A percentile compares a stretch with the other conserved stretches of the same genome.
These are phyloP conservation scores for Ustilago bromivora DNA, from an alignment of 1,284 basidiomycete species.

Conservation along the genomic window DNA sequence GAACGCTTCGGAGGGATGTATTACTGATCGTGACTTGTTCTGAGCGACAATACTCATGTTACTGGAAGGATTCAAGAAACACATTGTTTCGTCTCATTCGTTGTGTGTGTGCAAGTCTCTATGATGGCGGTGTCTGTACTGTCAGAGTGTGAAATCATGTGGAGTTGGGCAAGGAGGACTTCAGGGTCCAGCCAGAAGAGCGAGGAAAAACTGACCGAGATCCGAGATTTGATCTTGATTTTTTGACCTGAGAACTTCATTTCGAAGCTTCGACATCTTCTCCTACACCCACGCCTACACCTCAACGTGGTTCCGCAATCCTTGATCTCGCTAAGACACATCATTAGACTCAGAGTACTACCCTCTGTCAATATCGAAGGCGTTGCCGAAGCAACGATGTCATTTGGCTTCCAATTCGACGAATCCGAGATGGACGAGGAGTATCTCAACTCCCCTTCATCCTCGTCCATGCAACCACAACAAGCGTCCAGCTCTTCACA, in stretches of 20 bases:
- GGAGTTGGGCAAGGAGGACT: not conserved
- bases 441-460: slow-evolving; percentile 19
- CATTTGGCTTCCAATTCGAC: slow-evolving; percentile 52
- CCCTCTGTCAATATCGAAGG: too few relatives aligned
- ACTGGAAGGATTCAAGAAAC: slow-evolving; percentile 6
- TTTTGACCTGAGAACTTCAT: slow-evolving; percentile 16
- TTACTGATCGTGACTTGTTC: slow-evolving; percentile 49
- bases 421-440: slow-evolving; percentile 51
- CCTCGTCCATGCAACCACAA: slow-evolving; percentile 9
- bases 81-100: not conserved
- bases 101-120: not conserved
- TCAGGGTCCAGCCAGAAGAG: slow-evolving; percentile 20
- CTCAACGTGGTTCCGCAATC: too few relatives aligned
- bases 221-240: slow-evolving; percentile 21
- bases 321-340: too few relatives aligned
- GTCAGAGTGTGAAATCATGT: not conserved
- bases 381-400: slow-evolving; percentile 15
- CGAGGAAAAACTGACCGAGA: slow-evolving; percentile 10
- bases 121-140: not conserved
- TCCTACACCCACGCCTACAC: not conserved
- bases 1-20: slow-evolving; percentile 50
- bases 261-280: not conserved
- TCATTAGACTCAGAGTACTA: too few relatives aligned
- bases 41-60: slow-evolving; percentile 7
- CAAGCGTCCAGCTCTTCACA: slow-evolving; percentile 10